Evolutionary conservation across 768 basidiomycete genomes (phyloP).

Genomic region (Tylopilus vinaceipallidus): DNA sequence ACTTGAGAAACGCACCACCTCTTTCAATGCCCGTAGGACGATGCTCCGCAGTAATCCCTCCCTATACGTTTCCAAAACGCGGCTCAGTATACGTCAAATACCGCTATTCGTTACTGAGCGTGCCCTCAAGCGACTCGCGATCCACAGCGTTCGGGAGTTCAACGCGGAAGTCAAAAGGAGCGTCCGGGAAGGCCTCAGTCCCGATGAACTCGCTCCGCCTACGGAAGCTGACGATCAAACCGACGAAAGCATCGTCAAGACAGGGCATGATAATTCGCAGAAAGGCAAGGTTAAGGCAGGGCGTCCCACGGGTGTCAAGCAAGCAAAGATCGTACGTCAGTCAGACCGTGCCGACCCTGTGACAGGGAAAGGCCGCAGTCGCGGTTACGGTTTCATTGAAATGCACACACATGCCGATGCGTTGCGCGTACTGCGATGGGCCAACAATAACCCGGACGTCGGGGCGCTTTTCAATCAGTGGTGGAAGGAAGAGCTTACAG

Average conservation of each 20-base stretch:
- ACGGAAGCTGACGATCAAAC: constrained; percentile 28
- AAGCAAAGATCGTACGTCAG: constrained; percentile 91
- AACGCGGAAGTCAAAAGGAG: constrained; percentile 72
- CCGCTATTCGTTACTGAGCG: constrained; percentile 90
- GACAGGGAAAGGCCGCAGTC: constrained; percentile 83
- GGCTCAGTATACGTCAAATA: constrained; percentile 90
- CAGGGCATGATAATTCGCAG: constrained; percentile 25
- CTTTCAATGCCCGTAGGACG: constrained; percentile 81
- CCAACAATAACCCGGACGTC: constrained; percentile 81
- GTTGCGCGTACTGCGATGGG: constrained; percentile 87
- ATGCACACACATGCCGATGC: constrained; percentile 87
- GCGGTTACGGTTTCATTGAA: constrained; percentile 96
- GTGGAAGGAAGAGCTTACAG: constrained; percentile 80
- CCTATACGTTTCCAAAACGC: constrained; percentile 90
- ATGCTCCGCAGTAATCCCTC: constrained; percentile 91
- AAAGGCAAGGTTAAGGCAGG: constrained; percentile 24
- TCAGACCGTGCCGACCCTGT: constrained; percentile 85
- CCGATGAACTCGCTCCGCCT: constrained; percentile 67
- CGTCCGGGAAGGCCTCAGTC: constrained; percentile 54
- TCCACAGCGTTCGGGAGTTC: constrained; percentile 78
- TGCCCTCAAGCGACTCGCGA: constrained; percentile 81
- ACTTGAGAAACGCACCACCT: constrained; percentile 78
- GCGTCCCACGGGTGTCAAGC: constrained; percentile 60
- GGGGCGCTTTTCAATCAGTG: constrained; percentile 67
- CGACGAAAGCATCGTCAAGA: constrained; percentile 28